Base-by-base conservation (phyloP, 2,329 filamentous ascomycete species). In the Tolypocladium ophioglossoides region DNA sequence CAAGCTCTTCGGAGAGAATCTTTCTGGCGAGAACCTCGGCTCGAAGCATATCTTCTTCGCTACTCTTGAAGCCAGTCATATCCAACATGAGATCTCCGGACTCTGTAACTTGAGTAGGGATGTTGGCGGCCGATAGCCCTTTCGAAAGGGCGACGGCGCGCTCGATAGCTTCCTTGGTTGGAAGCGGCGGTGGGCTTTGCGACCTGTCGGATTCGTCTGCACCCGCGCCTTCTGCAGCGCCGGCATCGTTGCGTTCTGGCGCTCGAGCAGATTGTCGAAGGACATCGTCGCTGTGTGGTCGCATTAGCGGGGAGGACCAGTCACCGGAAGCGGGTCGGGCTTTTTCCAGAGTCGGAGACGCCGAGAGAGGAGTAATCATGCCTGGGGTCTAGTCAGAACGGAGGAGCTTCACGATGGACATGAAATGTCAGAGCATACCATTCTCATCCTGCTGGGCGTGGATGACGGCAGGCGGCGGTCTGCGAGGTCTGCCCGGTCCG, bases 41-140 rank as follows among this genome's bases (percentile, higher is more conserved):
- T 49, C 89, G 84, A 53, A 97, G 78, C 7, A 92, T 88, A 62
- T 97, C 91, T 63, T 95, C 90, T 61, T 97, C 92, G 64, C 85
- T 95, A 67, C 86, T 89, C 70, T 96, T 97, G 73, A 96, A 96
- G 0, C 90, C 90, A 0, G 91, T 91, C 91, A 99, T 96, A 68
- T 99, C 94, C 52, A 99, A 75, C 91, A 97, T 97, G 54, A 99
- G 75, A 70, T 99, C 94, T 18, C 94, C 94, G 0, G 83, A 87
- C 55, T 95, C 91, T 1, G 87, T 97, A n/a, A 99, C 85, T 59
- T 89, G 86, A 55, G 87, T 94, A 7, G 91, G 90, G 56, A 99
- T 97, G 65, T 97, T 96, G 50, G 88, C 94, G 3, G 84, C 86
- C 48, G 89, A 89, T 3, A 99, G 79, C 68, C 91, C 91, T 66